Base-by-base conservation (phyloP, 2,329 filamentous ascomycete species). In the Trichoderma guizhouense region DNA sequence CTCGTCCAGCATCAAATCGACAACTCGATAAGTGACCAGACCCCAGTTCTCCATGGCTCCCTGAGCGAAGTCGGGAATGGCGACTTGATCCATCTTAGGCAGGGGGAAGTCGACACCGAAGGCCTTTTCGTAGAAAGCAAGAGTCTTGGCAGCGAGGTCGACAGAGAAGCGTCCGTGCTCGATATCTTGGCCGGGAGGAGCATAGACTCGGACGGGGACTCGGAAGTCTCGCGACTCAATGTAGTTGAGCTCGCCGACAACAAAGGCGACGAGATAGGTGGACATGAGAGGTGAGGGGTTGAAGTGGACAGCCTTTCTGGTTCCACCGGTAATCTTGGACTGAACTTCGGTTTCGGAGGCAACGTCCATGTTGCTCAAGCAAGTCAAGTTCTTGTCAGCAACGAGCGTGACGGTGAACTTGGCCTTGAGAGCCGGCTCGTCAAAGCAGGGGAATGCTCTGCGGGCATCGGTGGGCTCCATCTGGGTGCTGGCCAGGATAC, bases 1-100 rank as follows among this genome's bases (percentile, higher is more conserved):
- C 83, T 98, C 94, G 77, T 98, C 95, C 74, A 97, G 89, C 72
- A 98, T 88, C 61, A 98, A 75, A 53, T 82, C 80, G 39, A 98
- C 95, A 26, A 97, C 93, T 75, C 95, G 92, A 84, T 98, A 98
- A 7, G 95, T 98, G 76, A 98, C 90, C 67, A 98, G 86, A 79
- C 95, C 95, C 95, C 95, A 98, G 82, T 98, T 98, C 86, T 98
- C 95, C 95, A 98, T 98, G 72, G 95, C 95, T 74, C 95, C 95
- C 63, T 94, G 94, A 65, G 94, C 94, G 80, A 98, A 98, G 80
- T 98, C 95, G 18, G 95, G 95, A 79, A 98, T 73, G 51, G 72
- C 78, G 96, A 98, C 78, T 75, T 79, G 79, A 73, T 80, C 79
- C 79, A 80, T 80, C 73, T 80, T 80, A 51, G 78, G 78, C 12